Conservation (phyloP, 352 stramenopile species). For the Globisporangium middletonii region DNA sequence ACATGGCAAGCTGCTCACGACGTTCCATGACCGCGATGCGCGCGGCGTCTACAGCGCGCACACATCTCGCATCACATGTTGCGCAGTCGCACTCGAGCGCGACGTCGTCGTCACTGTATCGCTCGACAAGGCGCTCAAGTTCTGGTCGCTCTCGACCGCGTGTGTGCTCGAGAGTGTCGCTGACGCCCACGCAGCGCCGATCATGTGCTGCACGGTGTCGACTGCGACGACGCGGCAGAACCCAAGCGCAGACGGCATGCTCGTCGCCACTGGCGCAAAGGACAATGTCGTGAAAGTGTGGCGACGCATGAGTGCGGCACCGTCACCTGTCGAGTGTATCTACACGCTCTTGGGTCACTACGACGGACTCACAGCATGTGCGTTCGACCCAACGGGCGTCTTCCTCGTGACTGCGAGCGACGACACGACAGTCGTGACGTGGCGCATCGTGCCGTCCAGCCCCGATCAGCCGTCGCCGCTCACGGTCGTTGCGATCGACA, state of each 20-base stretch:
- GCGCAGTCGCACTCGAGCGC: slow-evolving; percentile 29
- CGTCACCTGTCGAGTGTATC: slow-evolving; percentile 23
- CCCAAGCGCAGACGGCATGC: slow-evolving; percentile 12
- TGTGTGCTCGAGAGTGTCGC: slow-evolving; percentile 29
- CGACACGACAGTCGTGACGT: slow-evolving; percentile 41
- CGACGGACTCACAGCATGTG: slow-evolving; percentile 26
- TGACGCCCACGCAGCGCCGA: slow-evolving; percentile 37
- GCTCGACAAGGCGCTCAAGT: slow-evolving; percentile 38
- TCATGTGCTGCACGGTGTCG: slow-evolving; percentile 47
- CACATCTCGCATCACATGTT: slow-evolving; percentile 37
- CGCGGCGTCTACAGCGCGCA: slow-evolving; percentile 36
- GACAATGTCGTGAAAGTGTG: slow-evolving; percentile 70
- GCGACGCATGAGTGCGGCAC: slow-evolving; percentile 12
- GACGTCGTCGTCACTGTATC: slow-evolving; percentile 43
- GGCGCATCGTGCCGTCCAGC: slow-evolving; percentile 41
- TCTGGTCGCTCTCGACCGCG: slow-evolving; percentile 32
- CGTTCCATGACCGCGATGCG: slow-evolving; percentile 16
- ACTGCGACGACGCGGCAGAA: slow-evolving; percentile 7
- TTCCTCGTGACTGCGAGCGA: slow-evolving; percentile 52
- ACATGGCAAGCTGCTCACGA: slow-evolving; percentile 14
- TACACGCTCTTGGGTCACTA: slow-evolving; percentile 46
- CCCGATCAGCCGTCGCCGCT: slow-evolving; percentile 33
- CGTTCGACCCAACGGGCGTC: slow-evolving; percentile 37
- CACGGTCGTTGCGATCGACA: slow-evolving; percentile 22
- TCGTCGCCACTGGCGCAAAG: slow-evolving; percentile 46